Conservation (phyloP, 352 stramenopile genomes). For the Pythium oligandrum region DNA sequence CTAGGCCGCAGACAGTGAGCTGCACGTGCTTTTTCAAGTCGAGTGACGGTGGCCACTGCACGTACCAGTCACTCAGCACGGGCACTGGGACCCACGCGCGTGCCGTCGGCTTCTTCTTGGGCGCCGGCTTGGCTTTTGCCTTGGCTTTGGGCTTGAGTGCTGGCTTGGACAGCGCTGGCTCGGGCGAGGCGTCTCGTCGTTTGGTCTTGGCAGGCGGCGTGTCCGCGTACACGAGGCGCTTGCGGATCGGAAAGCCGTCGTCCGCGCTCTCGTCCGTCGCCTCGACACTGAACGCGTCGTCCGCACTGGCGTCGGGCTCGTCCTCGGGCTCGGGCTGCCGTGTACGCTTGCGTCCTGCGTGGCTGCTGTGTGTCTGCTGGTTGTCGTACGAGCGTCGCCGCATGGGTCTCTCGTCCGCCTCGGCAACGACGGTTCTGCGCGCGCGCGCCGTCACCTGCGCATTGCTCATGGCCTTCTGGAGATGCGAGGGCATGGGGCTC, state of each 20-base stretch:
- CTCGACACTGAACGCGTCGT: background rate
- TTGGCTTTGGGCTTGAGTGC: background rate
- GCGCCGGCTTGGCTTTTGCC: background rate
- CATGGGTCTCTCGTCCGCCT: background rate
- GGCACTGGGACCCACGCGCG: background rate
- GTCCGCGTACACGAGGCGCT: conserved; percentile 18
- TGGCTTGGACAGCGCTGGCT: too few relatives aligned
- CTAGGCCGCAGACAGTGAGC: conserved; percentile 33
- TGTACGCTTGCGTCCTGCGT: too few relatives aligned
- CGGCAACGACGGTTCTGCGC: conserved; percentile 1
- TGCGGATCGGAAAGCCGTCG: conserved; percentile 7
- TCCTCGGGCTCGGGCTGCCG: too few relatives aligned
- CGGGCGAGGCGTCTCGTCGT: background rate
- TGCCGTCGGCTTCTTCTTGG: too few relatives aligned
- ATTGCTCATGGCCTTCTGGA: background rate
- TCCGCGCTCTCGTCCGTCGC: background rate
- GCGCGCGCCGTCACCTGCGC: conserved; percentile 9
- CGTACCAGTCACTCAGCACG: conserved; percentile 25
- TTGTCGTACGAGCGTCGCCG: too few relatives aligned
- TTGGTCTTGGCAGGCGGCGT: conserved; percentile 15
- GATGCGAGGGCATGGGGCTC: background rate
- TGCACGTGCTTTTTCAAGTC: conserved; percentile 13
- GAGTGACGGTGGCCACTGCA: conserved; percentile 23
- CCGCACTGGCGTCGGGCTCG: background rate
- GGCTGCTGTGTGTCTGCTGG: too few relatives aligned